Conservation (phyloP, 352 stramenopile genomes). For the Thalassiosira mediterranea region DNA sequence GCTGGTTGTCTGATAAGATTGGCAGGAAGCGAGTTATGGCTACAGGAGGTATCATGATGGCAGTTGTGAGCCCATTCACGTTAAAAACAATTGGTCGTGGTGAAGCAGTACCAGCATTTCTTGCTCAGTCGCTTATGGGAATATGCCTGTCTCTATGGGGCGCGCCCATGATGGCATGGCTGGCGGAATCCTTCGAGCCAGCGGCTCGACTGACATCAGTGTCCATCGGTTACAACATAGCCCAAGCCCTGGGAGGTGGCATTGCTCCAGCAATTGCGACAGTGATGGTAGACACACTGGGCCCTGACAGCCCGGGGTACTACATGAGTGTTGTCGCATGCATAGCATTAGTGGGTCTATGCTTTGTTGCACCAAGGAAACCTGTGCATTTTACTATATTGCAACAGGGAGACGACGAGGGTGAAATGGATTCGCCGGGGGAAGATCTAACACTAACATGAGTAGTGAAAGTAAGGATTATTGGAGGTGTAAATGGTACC, state of each 20-base stretch:
- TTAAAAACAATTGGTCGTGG: constrained; percentile 48
- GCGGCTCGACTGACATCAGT: constrained; percentile 65
- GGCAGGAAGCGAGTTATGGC: constrained; percentile 62
- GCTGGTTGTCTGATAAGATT: constrained; percentile 56
- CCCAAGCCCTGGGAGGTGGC: constrained; percentile 36
- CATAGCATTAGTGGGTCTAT: constrained; percentile 46
- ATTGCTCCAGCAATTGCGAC: constrained; percentile 60
- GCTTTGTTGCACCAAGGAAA: constrained; percentile 17
- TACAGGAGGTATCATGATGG: constrained; percentile 50
- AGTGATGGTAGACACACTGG: constrained; percentile 49
- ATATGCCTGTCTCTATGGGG: constrained; percentile 67
- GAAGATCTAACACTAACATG: too few relatives aligned
- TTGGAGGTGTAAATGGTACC: too few relatives aligned
- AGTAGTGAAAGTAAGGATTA: too few relatives aligned
- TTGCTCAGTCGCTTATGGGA: constrained; percentile 57
- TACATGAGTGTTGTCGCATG: constrained; percentile 33
- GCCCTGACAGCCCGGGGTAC: constrained; percentile 45
- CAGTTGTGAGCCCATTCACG: constrained; percentile 35
- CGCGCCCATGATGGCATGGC: constrained; percentile 73
- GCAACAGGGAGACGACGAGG: constrained; percentile 16
- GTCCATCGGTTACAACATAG: constrained; percentile 78
- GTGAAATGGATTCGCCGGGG: too few relatives aligned
- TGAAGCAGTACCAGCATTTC: constrained; percentile 43
- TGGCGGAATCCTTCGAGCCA: constrained; percentile 75
- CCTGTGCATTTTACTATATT: constrained; percentile 30